Conservation (phyloP, 1,139 yeast genomes). For the Kazachstania sp. region DNA sequence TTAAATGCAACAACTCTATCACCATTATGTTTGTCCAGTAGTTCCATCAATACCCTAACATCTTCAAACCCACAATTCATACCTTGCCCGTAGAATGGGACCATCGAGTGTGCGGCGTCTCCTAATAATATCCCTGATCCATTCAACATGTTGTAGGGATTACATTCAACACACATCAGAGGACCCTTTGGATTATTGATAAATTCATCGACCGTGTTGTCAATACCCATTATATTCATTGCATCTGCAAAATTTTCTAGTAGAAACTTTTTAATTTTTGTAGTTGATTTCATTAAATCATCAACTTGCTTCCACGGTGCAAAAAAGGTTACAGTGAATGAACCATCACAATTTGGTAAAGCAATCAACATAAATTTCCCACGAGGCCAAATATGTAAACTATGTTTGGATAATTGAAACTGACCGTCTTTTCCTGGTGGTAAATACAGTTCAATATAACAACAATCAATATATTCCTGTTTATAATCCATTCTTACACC, state of each 20-base stretch:
- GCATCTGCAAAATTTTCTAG: constrained; percentile 65
- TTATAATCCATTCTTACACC: constrained; percentile 57
- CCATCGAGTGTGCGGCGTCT: constrained; percentile 96
- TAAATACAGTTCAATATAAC: constrained; percentile 70
- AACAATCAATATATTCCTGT: constrained; percentile 78
- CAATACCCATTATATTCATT: constrained; percentile 52
- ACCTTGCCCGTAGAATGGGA: constrained; percentile 95
- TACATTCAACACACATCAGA: constrained; percentile 57
- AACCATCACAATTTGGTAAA: constrained; percentile 72
- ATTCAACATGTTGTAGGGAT: constrained; percentile 53
- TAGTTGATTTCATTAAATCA: constrained; percentile 35
- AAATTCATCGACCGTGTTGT: constrained; percentile 45
- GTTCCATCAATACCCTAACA: constrained; percentile 55
- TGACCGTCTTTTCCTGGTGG: constrained; percentile 40
- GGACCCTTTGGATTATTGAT: constrained; percentile 64
- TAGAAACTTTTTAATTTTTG: constrained; percentile 49
- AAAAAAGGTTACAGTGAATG: constrained; percentile 84
- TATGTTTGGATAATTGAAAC: constrained; percentile 59
- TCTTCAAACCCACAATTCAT: constrained; percentile 97
- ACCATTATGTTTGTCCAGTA: constrained; percentile 40
- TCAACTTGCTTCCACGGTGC: constrained; percentile 73
- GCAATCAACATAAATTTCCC: constrained; percentile 83
- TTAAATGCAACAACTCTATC: constrained; percentile 46
- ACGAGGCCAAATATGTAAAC: constrained; percentile 92
- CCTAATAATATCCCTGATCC: constrained; percentile 69